phyloP scores from a whole-genome alignment of 192 early-diverging fungal genomes.

The Backusella mclennaniae region DNA sequence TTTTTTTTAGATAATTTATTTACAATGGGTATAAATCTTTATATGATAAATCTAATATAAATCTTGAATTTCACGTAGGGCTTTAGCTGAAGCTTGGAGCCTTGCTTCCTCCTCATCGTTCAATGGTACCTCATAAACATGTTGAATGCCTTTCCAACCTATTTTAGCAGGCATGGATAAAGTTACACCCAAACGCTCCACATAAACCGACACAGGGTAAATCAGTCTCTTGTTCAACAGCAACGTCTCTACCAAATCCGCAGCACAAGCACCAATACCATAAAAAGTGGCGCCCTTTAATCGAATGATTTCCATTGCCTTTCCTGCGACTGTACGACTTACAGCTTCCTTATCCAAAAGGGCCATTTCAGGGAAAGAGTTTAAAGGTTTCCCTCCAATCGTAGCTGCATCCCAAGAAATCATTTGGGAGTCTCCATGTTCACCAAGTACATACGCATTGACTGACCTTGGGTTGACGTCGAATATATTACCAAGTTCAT shows the following conservation, averaged over 20 bases:
- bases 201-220: conserved; percentile 52
- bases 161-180: conserved; percentile 60
- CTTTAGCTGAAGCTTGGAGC: conserved; percentile 45
- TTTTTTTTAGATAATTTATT: not conserved
- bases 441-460: conserved; percentile 64
- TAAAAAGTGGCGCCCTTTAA: conserved; percentile 66
- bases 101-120: conserved; percentile 43
- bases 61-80: conserved; percentile 45
- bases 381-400: conserved; percentile 52
- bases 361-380: conserved; percentile 49
- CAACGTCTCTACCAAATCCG: conserved; percentile 50
- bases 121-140: conserved; percentile 49
- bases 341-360: conserved; percentile 42
- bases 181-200: conserved; percentile 48
- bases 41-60: not conserved
- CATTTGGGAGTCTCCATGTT: conserved; percentile 68
- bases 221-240: conserved; percentile 57
- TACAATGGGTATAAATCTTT: not conserved
- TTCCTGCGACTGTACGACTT: conserved; percentile 47
- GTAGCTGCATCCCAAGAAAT: conserved; percentile 56
- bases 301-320: conserved; percentile 65
- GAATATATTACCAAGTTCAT: conserved; percentile 37
- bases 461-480: conserved; percentile 52
- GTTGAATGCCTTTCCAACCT: conserved; percentile 50
- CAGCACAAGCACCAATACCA: conserved; percentile 60